Evolutionary conservation across 768 basidiomycete genomes (phyloP).

Genomic region (Mycena capillaripes): DNA sequence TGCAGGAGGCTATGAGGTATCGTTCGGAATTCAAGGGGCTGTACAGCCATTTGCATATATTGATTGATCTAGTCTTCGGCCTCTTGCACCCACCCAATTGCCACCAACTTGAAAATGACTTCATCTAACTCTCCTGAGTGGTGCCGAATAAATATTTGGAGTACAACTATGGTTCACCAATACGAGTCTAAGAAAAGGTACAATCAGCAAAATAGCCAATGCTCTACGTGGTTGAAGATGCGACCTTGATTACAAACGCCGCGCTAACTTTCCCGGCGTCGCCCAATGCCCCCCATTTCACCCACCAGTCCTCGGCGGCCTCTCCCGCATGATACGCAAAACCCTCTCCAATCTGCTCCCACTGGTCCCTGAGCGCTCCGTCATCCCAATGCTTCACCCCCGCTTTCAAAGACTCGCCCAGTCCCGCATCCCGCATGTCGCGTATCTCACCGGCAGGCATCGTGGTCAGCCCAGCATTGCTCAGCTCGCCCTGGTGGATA

Average conservation of each 20-base stretch:
- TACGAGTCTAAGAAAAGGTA: no score
- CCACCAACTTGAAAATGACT: no score
- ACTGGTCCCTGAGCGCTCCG: constrained; percentile 55
- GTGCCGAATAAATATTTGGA: no score
- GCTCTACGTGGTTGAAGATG: not conserved
- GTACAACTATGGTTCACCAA: no score
- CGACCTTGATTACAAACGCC: not conserved
- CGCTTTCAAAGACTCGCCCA: constrained; percentile 44
- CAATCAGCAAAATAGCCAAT: no score
- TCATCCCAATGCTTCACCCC: constrained; percentile 54
- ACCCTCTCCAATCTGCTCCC: constrained; percentile 61
- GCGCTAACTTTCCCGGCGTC: not conserved
- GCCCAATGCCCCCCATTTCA: constrained; percentile 63
- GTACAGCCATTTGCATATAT: no score
- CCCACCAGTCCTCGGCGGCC: constrained; percentile 72
- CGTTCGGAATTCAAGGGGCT: no score
- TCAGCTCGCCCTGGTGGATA: constrained; percentile 58
- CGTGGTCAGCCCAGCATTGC: constrained; percentile 56
- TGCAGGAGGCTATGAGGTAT: no score
- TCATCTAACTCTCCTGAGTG: no score
- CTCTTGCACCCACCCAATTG: no score
- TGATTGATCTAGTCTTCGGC: no score
- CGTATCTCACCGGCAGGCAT: constrained; percentile 58
- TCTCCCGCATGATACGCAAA: constrained; percentile 67
- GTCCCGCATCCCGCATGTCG: constrained; percentile 56